Conservation (phyloP, 108 stramenopile genomes). For the Aurantiochytrium sp. region DNA sequence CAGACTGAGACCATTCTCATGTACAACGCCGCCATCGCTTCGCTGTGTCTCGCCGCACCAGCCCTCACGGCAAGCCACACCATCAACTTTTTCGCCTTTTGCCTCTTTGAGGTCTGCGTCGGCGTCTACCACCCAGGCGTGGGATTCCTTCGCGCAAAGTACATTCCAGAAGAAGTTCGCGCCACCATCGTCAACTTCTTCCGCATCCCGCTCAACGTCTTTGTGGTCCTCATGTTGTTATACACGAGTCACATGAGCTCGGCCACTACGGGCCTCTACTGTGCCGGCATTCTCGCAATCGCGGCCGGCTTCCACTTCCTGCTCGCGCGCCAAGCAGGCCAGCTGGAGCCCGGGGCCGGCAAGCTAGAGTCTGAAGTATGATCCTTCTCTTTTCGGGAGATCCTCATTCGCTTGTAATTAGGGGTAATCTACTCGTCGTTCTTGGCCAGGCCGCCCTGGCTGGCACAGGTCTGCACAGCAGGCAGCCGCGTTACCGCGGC, state of each 20-base stretch:
- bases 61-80: slow-evolving; percentile 58
- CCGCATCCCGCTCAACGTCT: slow-evolving; percentile 86
- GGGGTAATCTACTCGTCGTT: too few relatives aligned
- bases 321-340: neutral
- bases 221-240: slow-evolving; percentile 83
- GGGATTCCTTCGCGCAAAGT: slow-evolving; percentile 85
- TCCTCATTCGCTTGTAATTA: too few relatives aligned
- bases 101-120: slow-evolving; percentile 90
- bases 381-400: too few relatives aligned
- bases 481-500: too few relatives aligned
- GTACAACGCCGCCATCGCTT: slow-evolving; percentile 62
- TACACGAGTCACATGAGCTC: slow-evolving; percentile 30
- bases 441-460: too few relatives aligned
- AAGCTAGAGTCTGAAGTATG: too few relatives aligned
- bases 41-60: slow-evolving; percentile 61
- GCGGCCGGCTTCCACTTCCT: neutral
- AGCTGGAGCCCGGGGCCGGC: neutral
- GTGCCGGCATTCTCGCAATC: neutral
- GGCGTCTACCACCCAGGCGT: slow-evolving; percentile 94
- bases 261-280: neutral
- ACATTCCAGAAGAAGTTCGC: slow-evolving; percentile 86
- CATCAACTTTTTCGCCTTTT: slow-evolving; percentile 67
- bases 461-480: too few relatives aligned
- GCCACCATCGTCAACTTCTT: slow-evolving; percentile 93
- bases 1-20: slow-evolving; percentile 75